Conservation (phyloP, 257 asterid species). For the Salvia miltiorrhiza region DNA sequence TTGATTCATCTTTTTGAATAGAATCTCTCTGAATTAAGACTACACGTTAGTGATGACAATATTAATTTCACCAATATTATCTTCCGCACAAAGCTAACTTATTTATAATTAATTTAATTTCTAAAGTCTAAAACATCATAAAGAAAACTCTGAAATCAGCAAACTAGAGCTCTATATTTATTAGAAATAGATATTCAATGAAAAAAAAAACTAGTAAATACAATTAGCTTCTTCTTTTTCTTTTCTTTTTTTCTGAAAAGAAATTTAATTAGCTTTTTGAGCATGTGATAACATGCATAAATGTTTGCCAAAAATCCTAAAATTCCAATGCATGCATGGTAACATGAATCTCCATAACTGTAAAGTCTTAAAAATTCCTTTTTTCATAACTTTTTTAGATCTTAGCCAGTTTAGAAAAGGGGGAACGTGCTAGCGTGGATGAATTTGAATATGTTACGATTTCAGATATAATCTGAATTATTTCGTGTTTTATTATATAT, state of each 20-base stretch:
- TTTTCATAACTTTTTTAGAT: neutral
- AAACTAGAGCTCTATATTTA: neutral
- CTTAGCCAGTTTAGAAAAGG: slow-evolving; percentile 8
- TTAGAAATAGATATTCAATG: neutral
- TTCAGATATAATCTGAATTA: neutral
- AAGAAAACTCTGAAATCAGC: neutral
- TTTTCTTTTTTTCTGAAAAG: too few relatives aligned
- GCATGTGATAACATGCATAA: slow-evolving; percentile 9
- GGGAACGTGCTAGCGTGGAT: neutral
- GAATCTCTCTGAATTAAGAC: neutral
- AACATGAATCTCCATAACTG: slow-evolving; percentile 28
- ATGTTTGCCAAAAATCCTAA: slow-evolving; percentile 6
- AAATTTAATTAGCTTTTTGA: neutral
- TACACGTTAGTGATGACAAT: neutral
- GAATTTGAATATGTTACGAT: neutral
- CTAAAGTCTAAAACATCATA: neutral
- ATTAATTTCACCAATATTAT: neutral
- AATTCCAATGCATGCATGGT: slow-evolving; percentile 12
- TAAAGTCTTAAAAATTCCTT: slow-evolving; percentile 12
- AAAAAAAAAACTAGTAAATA: neutral
- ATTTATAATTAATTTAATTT: neutral
- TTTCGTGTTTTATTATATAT: neutral
- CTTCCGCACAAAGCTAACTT: neutral
- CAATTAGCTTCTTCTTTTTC: slow-evolving; percentile 2
- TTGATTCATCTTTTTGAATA: neutral